phyloP scores from a whole-genome alignment of 371 early-diverging fungal species.

The Phascolomyces articulosus region DNA sequence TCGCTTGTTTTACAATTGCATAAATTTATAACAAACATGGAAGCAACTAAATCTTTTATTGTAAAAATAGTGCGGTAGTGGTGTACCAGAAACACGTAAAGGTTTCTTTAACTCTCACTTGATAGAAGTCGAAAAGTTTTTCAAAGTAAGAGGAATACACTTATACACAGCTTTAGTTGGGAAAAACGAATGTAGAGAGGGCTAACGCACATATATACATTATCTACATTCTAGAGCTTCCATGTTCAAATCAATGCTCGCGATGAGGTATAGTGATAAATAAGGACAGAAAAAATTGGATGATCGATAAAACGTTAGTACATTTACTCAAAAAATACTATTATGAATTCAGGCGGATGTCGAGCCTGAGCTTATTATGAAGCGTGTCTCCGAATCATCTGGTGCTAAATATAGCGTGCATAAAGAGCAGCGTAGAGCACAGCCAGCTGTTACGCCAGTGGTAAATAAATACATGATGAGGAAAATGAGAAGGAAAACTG shows the following conservation, averaged over 20 bases:
- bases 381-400: constrained; percentile 80
- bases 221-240: constrained; percentile 59
- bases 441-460: constrained; percentile 50
- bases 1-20: constrained; percentile 2
- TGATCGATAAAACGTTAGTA: no score
- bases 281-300: no score
- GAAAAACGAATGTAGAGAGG: no score
- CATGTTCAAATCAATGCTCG: constrained; percentile 94
- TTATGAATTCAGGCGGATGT: constrained; percentile 69
- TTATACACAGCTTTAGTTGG: no score
- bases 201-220: no score
- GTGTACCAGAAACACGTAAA: constrained; percentile 91
- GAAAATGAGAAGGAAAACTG: no score
- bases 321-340: background rate
- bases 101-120: constrained; percentile 86
- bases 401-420: constrained; percentile 92
- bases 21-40: background rate
- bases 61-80: constrained; percentile 81
- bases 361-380: constrained; percentile 83
- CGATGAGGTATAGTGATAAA: constrained; percentile 54
- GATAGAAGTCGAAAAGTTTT: constrained; percentile 76
- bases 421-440: constrained; percentile 53
- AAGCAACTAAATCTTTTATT: no score
- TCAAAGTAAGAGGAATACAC: constrained; percentile 58
- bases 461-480: constrained; percentile 25